Conservation (phyloP, 192 early-diverging fungal genomes). For the Pilaira anomala region DNA sequence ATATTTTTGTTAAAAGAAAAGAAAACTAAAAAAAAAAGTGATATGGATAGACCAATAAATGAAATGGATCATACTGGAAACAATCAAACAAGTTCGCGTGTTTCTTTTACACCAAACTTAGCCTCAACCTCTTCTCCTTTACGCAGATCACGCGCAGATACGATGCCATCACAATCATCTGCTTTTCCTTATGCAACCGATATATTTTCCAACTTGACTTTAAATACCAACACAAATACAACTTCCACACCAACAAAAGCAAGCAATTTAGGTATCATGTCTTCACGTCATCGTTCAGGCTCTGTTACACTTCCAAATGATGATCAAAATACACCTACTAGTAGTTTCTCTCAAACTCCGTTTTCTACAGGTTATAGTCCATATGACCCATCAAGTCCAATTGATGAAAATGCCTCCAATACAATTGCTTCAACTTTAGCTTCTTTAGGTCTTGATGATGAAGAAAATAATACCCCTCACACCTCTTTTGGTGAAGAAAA, state of each 20-base stretch:
- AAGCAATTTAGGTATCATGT: neutral
- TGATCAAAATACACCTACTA: neutral
- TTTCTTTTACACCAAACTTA: conserved; percentile 6
- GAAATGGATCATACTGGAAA: neutral
- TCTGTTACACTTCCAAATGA: conserved; percentile 25
- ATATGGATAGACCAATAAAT: neutral
- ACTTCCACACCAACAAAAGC: no score
- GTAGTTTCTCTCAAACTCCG: neutral
- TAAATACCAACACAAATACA: no score
- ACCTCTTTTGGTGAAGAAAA: neutral
- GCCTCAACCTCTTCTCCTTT: conserved; percentile 3
- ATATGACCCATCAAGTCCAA: conserved; percentile 6
- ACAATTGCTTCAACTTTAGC: conserved; percentile 32
- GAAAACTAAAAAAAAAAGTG: neutral
- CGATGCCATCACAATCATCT: conserved; percentile 30
- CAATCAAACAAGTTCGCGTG: neutral
- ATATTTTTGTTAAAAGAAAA: no score
- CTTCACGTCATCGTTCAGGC: conserved; percentile 22
- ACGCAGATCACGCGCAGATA: conserved; percentile 29
- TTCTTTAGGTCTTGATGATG: conserved; percentile 30
- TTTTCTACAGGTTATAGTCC: conserved; percentile 4
- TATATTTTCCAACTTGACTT: conserved; percentile 12
- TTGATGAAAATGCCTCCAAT: conserved; percentile 19
- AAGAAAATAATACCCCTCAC: conserved; percentile 9
- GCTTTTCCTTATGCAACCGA: conserved; percentile 28